Evolutionary conservation across 805 yeast species (phyloP), one percentile per base, ranked within the genome.

Genomic region (Lipomyces mesembrius): DNA sequence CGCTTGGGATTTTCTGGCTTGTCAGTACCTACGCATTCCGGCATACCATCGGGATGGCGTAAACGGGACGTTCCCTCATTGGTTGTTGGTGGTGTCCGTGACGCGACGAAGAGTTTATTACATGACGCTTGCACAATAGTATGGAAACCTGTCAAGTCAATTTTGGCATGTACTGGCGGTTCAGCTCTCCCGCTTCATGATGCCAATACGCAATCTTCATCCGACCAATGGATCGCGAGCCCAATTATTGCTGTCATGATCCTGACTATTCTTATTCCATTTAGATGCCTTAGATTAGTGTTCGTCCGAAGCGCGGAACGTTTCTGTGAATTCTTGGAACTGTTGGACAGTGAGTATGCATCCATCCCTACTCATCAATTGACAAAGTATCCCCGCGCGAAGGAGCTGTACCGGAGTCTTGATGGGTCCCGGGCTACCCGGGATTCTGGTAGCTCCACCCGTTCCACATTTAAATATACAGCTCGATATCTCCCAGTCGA

Each of bases 241-340:
- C 49, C 49, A 12, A n/a, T n/a, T 43, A 17, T 43, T 43, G 49
- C 49, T 43, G 49, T 43, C 49, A 43, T 43, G 49, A 17, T 43
- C 22, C 9, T 17, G 22, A n/a, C 22, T 11, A 43, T 52, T 12
- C 29, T n/a, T 27, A 12, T 52, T 22, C 55, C 55, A 25, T 25
- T 29, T 25, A n/a, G 34, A 12, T 52, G 34, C 7, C 34, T 52
- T 25, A 52, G 20, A 22, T 25, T 25, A 5, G 55, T 25, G 11
- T 52, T 52, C 34, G 34, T 52, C n/a, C 25, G 34, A 25, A 17
- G 34, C 17, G 55, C 55, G 27, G 12, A 25, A 6, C 17, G 17
- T 4, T 25, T 25, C n/a, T 52, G 55, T 52, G 55, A 25, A 52
- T 25, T 52, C 9, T 25, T 52, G n/a, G 55, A 52, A 29, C 8